Percentiles rank a stretch among this genome's conserved stretches.
phyloP scores from a whole-genome alignment of 2,329 filamentous ascomycete species.

The Fusarium piperis region DNA sequence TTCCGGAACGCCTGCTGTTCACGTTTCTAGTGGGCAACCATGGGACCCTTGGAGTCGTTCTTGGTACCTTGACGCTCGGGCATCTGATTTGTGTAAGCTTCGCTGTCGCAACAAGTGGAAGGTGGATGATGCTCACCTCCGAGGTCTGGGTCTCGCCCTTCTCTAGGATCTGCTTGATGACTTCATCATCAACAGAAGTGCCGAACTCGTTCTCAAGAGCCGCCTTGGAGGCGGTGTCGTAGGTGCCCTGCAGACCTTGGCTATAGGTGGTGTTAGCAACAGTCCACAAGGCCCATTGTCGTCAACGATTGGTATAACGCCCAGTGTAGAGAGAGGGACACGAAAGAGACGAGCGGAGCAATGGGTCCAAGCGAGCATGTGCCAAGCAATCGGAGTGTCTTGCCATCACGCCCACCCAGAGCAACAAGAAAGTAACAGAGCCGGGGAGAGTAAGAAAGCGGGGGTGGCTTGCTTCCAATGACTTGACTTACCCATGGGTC shows the following conservation, averaged over 20 bases:
- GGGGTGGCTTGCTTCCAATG: slow-evolving; percentile 52
- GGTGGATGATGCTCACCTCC: slow-evolving; percentile 53
- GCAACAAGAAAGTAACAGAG: not conserved
- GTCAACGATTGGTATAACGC: not conserved
- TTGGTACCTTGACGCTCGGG: slow-evolving; percentile 61
- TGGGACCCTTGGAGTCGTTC: slow-evolving; percentile 62
- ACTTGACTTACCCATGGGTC: slow-evolving; percentile 75
- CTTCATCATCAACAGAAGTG: slow-evolving; percentile 80
- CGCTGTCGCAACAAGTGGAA: not conserved
- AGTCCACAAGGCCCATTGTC: not conserved
- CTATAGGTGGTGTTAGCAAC: slow-evolving; percentile 55
- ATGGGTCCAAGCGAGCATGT: not conserved
- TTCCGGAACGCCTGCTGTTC: slow-evolving; percentile 15
- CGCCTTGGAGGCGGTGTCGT: slow-evolving; percentile 79
- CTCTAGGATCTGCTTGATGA: slow-evolving; percentile 83
- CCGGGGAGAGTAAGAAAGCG: not conserved
- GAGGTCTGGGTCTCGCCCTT: slow-evolving; percentile 74
- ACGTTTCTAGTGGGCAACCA: slow-evolving; percentile 53
- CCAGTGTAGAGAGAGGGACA: not conserved
- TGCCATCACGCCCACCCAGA: not conserved
- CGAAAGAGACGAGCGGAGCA: not conserved
- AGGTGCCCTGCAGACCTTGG: slow-evolving; percentile 84
- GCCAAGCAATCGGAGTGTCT: not conserved
- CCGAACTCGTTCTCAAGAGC: slow-evolving; percentile 88
- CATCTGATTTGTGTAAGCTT: slow-evolving; percentile 52